Percentiles rank a stretch among this genome's conserved stretches.
phyloP scores from a whole-genome alignment of 305 asterid species.

The Caryopteris hybrid region DNA sequence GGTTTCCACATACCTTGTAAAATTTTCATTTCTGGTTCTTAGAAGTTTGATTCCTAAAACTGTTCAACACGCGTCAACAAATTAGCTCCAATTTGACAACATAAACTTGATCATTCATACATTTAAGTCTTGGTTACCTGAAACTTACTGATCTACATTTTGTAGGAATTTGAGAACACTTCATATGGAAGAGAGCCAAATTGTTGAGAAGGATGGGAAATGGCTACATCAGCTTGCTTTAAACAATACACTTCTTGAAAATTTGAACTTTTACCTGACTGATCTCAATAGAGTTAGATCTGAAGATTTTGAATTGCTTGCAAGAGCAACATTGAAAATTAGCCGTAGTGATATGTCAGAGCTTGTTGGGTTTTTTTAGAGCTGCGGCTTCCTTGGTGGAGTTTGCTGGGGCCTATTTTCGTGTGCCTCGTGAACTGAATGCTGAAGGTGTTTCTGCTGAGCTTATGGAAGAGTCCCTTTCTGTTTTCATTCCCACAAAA shows the following conservation, averaged over 20 bases:
- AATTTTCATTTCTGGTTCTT: background rate
- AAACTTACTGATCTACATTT: no score
- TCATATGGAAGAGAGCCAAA: constrained; percentile 69
- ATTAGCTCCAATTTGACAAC: background rate
- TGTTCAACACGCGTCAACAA: background rate
- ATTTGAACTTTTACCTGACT: constrained; percentile 72
- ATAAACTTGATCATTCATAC: no score
- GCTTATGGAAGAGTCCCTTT: constrained; percentile 36
- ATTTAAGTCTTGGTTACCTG: no score
- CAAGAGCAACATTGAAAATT: constrained; percentile 62
- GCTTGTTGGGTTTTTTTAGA: no score
- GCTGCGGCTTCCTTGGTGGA: constrained; percentile 72
- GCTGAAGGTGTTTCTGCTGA: constrained; percentile 45
- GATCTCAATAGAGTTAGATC: constrained; percentile 38
- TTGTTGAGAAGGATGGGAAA: constrained; percentile 61
- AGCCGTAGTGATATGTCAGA: constrained; percentile 62
- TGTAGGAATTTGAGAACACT: no score
- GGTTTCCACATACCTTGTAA: background rate
- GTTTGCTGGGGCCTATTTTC: constrained; percentile 74
- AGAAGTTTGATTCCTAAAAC: background rate
- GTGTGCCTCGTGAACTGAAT: constrained; percentile 34
- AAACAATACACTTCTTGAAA: constrained; percentile 60
- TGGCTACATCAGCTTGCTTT: constrained; percentile 85
- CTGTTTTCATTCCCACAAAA: constrained; percentile 53
- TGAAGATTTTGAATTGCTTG: constrained; percentile 68